Conservation (phyloP, 106 monocot species). For the Dendrobium huoshanense region DNA sequence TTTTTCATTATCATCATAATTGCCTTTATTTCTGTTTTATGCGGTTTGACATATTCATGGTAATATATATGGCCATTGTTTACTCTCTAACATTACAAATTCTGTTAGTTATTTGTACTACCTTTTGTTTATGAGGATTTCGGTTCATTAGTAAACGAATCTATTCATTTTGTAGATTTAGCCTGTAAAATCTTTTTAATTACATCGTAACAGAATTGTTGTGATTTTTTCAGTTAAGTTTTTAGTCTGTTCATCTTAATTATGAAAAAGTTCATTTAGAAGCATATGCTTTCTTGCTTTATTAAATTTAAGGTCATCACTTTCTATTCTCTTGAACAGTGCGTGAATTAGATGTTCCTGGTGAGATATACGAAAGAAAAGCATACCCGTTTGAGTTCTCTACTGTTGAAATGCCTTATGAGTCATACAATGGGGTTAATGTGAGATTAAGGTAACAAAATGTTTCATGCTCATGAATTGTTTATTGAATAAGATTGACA, state of each 20-base stretch:
- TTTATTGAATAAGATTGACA: neutral
- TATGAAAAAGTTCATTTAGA: neutral
- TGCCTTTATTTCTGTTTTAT: neutral
- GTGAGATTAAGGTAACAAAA: conserved; percentile 74
- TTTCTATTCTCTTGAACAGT: conserved; percentile 50
- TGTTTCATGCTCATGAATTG: neutral
- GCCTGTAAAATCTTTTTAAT: neutral
- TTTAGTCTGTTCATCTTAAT: neutral
- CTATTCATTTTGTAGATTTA: neutral
- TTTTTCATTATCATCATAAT: neutral
- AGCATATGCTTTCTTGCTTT: neutral
- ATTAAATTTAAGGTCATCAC: neutral
- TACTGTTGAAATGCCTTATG: conserved; percentile 97
- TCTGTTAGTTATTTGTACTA: neutral
- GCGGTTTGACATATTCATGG: neutral
- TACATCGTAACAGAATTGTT: conserved; percentile 1
- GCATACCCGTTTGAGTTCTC: conserved; percentile 94
- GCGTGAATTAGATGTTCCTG: conserved; percentile 93
- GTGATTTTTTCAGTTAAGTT: neutral
- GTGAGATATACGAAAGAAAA: conserved; percentile 95
- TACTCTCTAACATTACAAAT: neutral
- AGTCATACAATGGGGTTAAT: conserved; percentile 93
- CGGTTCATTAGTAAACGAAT: neutral
- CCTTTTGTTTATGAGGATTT: neutral
- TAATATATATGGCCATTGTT: neutral